These are phyloP conservation scores for Peronosclerospora sorghi DNA, from an alignment of 352 stramenopile genomes.

Conservation along the genomic window DNA sequence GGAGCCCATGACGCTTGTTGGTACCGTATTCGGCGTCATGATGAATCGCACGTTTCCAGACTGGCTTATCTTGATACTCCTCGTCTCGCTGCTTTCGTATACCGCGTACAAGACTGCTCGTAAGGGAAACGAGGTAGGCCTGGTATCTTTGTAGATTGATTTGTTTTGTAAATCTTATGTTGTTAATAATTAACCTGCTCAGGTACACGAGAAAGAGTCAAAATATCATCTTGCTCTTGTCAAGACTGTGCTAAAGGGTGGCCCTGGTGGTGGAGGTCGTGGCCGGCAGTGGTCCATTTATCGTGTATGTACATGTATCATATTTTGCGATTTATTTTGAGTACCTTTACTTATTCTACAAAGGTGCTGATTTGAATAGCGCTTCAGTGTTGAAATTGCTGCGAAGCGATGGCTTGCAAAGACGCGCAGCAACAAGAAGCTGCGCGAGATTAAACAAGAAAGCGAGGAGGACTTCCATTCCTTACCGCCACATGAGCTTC, in stretches of 20 bases:
- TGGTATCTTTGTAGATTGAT: not conserved
- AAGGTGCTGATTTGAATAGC: conserved; percentile 15
- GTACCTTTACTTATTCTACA: not conserved
- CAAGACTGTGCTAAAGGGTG: conserved; percentile 42
- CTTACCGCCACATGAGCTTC: conserved; percentile 32
- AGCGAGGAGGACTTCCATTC: conserved; percentile 60
- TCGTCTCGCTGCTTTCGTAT: conserved; percentile 65
- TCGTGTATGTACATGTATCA: conserved; percentile 20
- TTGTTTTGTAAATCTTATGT: not conserved
- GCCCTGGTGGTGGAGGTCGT: conserved; percentile 27
- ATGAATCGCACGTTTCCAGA: conserved; percentile 75
- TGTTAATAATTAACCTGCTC: not conserved
- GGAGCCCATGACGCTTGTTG: conserved; percentile 88
- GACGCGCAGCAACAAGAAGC: conserved; percentile 47
- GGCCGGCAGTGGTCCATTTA: conserved; percentile 62
- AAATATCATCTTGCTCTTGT: conserved; percentile 27
- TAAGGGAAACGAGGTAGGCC: conserved; percentile 53
- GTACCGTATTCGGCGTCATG: conserved; percentile 73
- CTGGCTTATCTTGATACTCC: conserved; percentile 70
- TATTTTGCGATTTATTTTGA: not conserved
- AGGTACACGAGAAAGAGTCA: conserved; percentile 56
- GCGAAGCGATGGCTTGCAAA: conserved; percentile 47
- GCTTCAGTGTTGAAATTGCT: conserved; percentile 53
- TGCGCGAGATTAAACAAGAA: conserved; percentile 27
- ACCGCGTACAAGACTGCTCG: conserved; percentile 64